These are phyloP conservation scores for Angophora floribunda DNA, from an alignment of 345 rosid species.

Conservation along the genomic window DNA sequence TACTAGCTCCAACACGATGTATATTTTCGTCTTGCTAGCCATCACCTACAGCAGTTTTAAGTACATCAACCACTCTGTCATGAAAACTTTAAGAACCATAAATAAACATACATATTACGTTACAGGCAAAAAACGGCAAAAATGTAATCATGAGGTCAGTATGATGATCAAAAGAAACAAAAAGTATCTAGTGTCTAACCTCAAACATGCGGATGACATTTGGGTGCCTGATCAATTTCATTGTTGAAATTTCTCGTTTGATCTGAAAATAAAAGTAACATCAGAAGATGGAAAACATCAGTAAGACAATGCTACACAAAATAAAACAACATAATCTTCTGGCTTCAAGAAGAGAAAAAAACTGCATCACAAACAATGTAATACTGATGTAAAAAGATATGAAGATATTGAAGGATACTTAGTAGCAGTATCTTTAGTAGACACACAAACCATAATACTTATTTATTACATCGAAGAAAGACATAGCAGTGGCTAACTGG, in stretches of 20 bases:
- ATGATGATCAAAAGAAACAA: not conserved
- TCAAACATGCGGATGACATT: slow-evolving; percentile 94
- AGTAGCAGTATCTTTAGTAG: not conserved
- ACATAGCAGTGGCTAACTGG: not conserved
- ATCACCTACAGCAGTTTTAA: slow-evolving; percentile 54
- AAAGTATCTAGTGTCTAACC: slow-evolving; percentile 30
- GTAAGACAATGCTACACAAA: not conserved
- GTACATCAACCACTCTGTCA: not conserved
- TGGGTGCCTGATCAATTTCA: slow-evolving; percentile 90
- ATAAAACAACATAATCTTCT: not conserved
- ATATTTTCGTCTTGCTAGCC: slow-evolving; percentile 97
- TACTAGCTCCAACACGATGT: slow-evolving; percentile 84
- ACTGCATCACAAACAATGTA: not conserved
- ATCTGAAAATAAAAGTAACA: slow-evolving; percentile 34
- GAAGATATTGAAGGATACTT: not conserved
- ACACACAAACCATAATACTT: not conserved
- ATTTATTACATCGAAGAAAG: not conserved
- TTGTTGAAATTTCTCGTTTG: slow-evolving; percentile 89
- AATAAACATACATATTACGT: not conserved
- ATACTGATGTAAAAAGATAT: not conserved
- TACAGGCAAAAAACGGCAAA: not conserved
- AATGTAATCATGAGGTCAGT: not conserved
- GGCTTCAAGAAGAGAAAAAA: not conserved
- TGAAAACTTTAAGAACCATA: not conserved
- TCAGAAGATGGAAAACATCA: not conserved